Conservation (phyloP, 768 basidiomycete genomes). For the Boletus fagicola region DNA sequence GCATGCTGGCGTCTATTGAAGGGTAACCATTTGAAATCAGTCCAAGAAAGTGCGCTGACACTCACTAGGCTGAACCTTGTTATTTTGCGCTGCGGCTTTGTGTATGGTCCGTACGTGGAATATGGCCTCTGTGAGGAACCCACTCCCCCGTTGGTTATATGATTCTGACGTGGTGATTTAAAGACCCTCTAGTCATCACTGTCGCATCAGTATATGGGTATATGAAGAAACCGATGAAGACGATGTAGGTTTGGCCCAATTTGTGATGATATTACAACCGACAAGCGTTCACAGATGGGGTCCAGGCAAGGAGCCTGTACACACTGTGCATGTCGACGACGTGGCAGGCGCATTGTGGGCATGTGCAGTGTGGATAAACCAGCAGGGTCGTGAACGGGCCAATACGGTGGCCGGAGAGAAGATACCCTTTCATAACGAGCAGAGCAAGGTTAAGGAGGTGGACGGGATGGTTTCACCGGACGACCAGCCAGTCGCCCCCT, state of each 20-base stretch:
- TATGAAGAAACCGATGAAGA: slow-evolving; percentile 82
- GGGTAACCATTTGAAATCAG: slow-evolving; percentile 43
- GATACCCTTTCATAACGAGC: slow-evolving; percentile 53
- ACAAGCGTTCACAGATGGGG: slow-evolving; percentile 56
- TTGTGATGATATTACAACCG: slow-evolving; percentile 2
- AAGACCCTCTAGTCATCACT: slow-evolving; percentile 70
- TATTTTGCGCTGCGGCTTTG: slow-evolving; percentile 68
- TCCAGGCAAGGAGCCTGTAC: slow-evolving; percentile 69
- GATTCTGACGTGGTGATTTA: slow-evolving; percentile 12
- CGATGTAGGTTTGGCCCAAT: slow-evolving; percentile 51
- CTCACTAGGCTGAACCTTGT: slow-evolving; percentile 70
- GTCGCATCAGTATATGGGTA: slow-evolving; percentile 81
- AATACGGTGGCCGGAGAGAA: slow-evolving; percentile 47
- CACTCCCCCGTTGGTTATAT: slow-evolving; percentile 7
- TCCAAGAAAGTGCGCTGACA: slow-evolving; percentile 6
- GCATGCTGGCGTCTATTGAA: slow-evolving; percentile 70
- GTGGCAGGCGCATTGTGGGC: slow-evolving; percentile 77
- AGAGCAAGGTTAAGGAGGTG: slow-evolving; percentile 61
- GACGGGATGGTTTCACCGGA: slow-evolving; percentile 58
- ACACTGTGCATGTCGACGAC: slow-evolving; percentile 78
- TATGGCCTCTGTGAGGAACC: slow-evolving; percentile 58
- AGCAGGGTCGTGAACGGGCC: slow-evolving; percentile 62
- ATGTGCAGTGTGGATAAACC: slow-evolving; percentile 71
- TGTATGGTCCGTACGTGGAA: slow-evolving; percentile 80
- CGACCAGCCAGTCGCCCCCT: slow-evolving; percentile 60